These are phyloP conservation scores for Tephrocybe sp. DNA, from an alignment of 768 basidiomycete genomes.

Conservation along the genomic window DNA sequence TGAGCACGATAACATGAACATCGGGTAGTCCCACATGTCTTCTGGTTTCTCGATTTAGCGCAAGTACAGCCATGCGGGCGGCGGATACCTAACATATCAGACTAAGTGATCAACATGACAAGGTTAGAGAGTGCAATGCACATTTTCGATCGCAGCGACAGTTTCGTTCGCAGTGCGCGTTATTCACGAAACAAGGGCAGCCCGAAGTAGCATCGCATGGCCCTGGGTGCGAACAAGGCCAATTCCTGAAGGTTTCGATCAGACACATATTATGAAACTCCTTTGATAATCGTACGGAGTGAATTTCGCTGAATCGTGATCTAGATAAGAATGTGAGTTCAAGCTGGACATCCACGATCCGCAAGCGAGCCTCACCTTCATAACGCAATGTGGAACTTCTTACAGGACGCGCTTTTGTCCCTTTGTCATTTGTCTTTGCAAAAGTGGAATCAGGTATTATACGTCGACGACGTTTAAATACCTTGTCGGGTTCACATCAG, in stretches of 20 bases:
- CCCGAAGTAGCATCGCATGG: constrained; percentile 41
- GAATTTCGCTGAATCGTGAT: constrained; percentile 15
- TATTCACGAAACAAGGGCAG: constrained; percentile 50
- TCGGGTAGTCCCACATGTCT: constrained; percentile 33
- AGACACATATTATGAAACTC: no score
- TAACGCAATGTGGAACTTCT: constrained; percentile 6
- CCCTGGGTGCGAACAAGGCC: constrained; percentile 56
- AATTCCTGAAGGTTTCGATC: constrained; percentile 29
- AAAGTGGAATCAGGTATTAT: constrained; percentile 17
- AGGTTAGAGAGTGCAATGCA: constrained; percentile 30
- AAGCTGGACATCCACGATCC: not conserved
- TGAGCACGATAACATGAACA: constrained; percentile 52
- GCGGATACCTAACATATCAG: constrained; percentile 40
- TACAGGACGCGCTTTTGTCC: constrained; percentile 2
- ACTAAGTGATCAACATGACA: not conserved
- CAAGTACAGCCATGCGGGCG: constrained; percentile 61
- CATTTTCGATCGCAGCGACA: constrained; percentile 55
- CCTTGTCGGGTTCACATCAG: constrained; percentile 12
- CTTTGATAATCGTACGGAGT: constrained; percentile 26
- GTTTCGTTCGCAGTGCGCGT: constrained; percentile 51
- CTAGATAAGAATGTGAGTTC: not conserved
- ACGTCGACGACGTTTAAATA: constrained; percentile 25
- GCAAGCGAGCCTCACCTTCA: constrained; percentile 8
- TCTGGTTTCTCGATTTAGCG: constrained; percentile 20
- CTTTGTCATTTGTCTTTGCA: not conserved